Base-by-base conservation (phyloP, 148 eudicot genomes). In the Drosera capensis region DNA sequence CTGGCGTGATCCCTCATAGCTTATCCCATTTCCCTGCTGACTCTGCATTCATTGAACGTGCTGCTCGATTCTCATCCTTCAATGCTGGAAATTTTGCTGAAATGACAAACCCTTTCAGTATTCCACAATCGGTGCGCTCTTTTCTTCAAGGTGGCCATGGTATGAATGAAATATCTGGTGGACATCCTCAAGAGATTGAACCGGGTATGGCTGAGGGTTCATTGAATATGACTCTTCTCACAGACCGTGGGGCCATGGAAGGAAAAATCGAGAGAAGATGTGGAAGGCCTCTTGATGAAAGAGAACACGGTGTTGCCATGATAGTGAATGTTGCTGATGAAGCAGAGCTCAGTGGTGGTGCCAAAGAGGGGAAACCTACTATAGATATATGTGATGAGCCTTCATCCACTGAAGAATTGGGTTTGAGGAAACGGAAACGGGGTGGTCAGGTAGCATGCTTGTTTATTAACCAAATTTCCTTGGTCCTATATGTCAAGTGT, bases 11-110 rank as follows among this genome's bases (percentile, higher is more conserved):
- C 52, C 82, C 79, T 46, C 79, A 66, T 50, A 67, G 82, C 38
- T 61, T 90, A 28, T 71, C 85, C 35, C 79, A 80, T 19, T 74
- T 81, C 65, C 88, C 95, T 20, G 68, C 88, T 14, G 95, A 92
- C 73, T 81, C 82, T n/a, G 93, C 72, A 59, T 81, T 92, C 56
- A 81, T 92, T 24, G 94, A 92, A 48, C 72, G 95, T 21, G 99
- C 99, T 35, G 95, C 99, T 2, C 78, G 88, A 62, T 85, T 75
- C 49, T 92, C 99, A 18, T 68, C 80, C 59, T 92, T 92, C 28
- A 68, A 73, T 48, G 80, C 74, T 22, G 94, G 79, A 34, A 76
- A 70, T 57, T 67, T 78, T 40, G 54, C 72, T 43, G 78, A 81
- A 52, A 57, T 72, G 60, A 44, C 79, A 55, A 75, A 64, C 72